Evolutionary conservation across 345 rosid species (phyloP), one percentile per base, ranked within the genome.

Genomic region (Eucalyptus regnans): DNA sequence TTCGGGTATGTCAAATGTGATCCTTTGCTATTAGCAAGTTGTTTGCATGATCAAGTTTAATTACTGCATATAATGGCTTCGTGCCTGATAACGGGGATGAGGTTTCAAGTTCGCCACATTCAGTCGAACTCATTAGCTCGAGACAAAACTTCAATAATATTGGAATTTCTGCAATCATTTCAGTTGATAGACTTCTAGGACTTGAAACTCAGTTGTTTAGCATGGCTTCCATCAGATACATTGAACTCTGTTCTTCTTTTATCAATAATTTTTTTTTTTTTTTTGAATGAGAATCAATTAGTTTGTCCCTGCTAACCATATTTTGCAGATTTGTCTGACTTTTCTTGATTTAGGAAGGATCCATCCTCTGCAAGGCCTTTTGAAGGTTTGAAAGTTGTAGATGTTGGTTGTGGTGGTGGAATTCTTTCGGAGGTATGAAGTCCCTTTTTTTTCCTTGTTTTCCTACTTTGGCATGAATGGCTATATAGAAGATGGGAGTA

Each of bases 361-460:
- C 96, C 98, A 79, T 88, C 87, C 76, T 88, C 90, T 86, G 93
- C 96, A 58, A 95, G 92, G 92, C 99, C 99, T 89, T 94, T 97
- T 84, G 96, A 98, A 92, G 99, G 99, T 88, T 91, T 98, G 54
- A 93, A 91, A 66, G 88, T 98, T 76, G 90, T 92, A 41, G 99
- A 98, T 89, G 96, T 98, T 37, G 99, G 99, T 68, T 98, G 99
- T 80, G 99, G 99, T 12, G 99, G 99, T 15, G 99, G 99, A 88
- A 93, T 98, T 87, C 98, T 98, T 86, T 95, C 98, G 8, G 99
- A 98, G 98, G 99, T 97, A 92, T 79, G 15, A 43, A 81, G 31
- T 51, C 60, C 14, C 6, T 58, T 80, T 20, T 41, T 51, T 51
- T 41, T 16, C 71, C 79, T 62, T 50, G 22, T 60, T 31, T 6